Evolutionary conservation across 2,329 filamentous ascomycete species (phyloP), one percentile per base, ranked within the genome.

Genomic region (Fusarium sp.): DNA sequence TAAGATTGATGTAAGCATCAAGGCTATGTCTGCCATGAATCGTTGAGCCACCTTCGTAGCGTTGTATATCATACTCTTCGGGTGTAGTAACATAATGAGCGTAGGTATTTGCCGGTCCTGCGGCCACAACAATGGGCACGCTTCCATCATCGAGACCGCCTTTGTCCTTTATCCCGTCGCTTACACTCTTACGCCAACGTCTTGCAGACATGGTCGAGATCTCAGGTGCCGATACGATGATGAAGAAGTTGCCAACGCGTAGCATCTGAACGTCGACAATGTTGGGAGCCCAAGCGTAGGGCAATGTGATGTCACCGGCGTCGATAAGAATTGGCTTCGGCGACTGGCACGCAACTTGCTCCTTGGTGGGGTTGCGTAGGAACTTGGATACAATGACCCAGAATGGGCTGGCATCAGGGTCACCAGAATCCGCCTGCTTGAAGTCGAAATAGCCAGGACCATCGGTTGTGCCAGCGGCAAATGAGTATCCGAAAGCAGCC

Each of bases 321-420:
- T 63, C 59, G 3, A 63, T 63, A 0, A 63, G 46, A 11, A 63
- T 62, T 0, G 59, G 57, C 5, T 63, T 63, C 2, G 59, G 59
- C 1, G 39, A 41, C 3, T 63, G 59, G 1, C 59, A 63, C 2
- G 23, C 46, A 0, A 62, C 46, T 21, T 63, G 59, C 3, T 63
- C 59, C 1, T 46, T 41, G 15, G 57, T 63, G 0, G 59, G 59
- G 2, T 63, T 16, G 8, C 57, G 33, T 0, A 63, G 8, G 6
- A 63, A 62, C 8, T 62, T 63, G 3, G 59, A 63, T 8, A 63
- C 59, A 2, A 63, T 26, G 1, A n/a, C 20, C 59, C 59, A 63
- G 0, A 63, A 35, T 2, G 59, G 59, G 16, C 59, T 63, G 0
- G 59, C 59, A 35, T 63, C 59, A 1, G 59, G 57, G 3, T 24